These are phyloP conservation scores for Blastobotrys ciferrii DNA, from an alignment of 1,139 yeast genomes.

Conservation along the genomic window DNA sequence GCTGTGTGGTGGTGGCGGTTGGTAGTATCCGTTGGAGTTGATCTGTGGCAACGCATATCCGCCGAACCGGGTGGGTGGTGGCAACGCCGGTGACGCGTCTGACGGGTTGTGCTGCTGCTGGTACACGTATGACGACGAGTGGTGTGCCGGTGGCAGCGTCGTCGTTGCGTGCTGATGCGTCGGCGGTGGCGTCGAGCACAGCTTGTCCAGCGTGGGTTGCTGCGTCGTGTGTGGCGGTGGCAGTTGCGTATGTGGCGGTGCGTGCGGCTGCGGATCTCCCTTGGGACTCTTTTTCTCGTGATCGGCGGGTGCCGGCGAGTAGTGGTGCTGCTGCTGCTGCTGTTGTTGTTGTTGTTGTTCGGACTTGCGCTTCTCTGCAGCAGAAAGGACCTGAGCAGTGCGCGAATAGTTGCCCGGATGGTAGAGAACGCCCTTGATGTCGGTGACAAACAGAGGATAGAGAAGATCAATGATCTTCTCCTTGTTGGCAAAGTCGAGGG, in stretches of 20 bases:
- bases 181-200: constrained; percentile 9
- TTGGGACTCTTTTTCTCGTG: constrained; percentile 1
- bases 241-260: constrained; percentile 7
- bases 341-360: constrained; percentile 15
- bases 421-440: constrained; percentile 66
- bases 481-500: constrained; percentile 83
- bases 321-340: constrained; percentile 11
- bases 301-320: constrained; percentile 5
- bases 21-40: constrained; percentile 16
- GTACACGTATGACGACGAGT: constrained; percentile 3
- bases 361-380: constrained; percentile 31
- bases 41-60: constrained; percentile 19
- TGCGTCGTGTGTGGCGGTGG: constrained; percentile 9
- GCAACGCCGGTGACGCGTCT: constrained; percentile 8
- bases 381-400: constrained; percentile 34
- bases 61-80: constrained; percentile 6
- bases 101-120: constrained; percentile 5
- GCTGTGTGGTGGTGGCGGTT: constrained; percentile 3
- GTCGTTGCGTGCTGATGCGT: neutral
- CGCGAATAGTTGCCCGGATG: constrained; percentile 38
- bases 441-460: constrained; percentile 85
- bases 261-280: constrained; percentile 10
- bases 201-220: constrained; percentile 6
- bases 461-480: constrained; percentile 83
- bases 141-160: constrained; percentile 2